A percentile compares a stretch with the other conserved stretches of the same genome.
Conservation (phyloP, 768 basidiomycete species). For the Amanita muscaria region DNA sequence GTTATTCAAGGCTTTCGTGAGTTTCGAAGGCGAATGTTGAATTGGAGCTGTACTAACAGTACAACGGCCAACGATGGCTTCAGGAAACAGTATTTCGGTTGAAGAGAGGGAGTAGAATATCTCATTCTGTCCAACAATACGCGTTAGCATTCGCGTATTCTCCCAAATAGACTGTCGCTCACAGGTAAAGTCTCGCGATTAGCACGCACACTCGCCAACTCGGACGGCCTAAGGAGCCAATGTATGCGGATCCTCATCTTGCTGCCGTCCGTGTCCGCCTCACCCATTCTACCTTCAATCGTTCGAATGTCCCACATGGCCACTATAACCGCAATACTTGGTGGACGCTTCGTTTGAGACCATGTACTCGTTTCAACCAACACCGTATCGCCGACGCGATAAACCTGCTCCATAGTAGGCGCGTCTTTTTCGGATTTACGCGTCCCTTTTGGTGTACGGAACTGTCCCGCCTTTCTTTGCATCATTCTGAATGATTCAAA, state of each 20-base stretch:
- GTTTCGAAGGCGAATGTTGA: conserved; percentile 8
- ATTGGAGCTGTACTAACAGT: conserved; percentile 28
- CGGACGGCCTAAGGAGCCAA: conserved; percentile 65
- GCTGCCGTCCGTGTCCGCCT: conserved; percentile 17
- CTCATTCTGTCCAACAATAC: too few species aligned
- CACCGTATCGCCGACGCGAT: conserved; percentile 58
- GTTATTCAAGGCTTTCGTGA: conserved; percentile 10
- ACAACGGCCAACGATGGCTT: conserved; percentile 45
- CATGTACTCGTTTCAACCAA: conserved; percentile 43
- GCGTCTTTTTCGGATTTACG: conserved; percentile 11
- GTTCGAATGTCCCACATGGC: conserved; percentile 58
- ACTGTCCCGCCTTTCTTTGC: conserved; percentile 17
- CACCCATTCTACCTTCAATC: conserved; percentile 20
- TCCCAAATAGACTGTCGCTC: conserved; percentile 10
- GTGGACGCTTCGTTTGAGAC: conserved; percentile 30
- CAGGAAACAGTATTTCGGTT: conserved; percentile 39
- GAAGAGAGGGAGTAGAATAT: conserved; percentile 56
- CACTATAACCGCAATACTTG: conserved; percentile 62
- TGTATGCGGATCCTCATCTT: conserved; percentile 56
- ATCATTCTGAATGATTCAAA: conserved; percentile 27
- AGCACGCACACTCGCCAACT: conserved; percentile 52
- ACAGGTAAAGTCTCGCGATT: conserved; percentile 56
- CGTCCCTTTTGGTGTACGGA: conserved; percentile 15
- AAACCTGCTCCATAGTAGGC: conserved; percentile 21
- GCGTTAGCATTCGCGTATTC: too few species aligned